These are phyloP conservation scores for Eucalyptus grandis DNA, from an alignment of 345 rosid species.

Conservation along the genomic window DNA sequence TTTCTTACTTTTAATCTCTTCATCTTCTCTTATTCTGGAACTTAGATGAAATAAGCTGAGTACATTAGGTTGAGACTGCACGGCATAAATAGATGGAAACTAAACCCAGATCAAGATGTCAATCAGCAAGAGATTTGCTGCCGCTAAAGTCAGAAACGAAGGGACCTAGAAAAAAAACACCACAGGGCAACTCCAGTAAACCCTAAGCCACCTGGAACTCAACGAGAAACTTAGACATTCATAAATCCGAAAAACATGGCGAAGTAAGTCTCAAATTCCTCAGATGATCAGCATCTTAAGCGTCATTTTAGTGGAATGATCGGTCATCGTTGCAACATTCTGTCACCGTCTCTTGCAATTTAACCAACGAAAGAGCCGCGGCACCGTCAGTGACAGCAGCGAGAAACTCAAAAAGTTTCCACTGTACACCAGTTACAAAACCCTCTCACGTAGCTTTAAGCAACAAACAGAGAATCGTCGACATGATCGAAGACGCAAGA, in stretches of 20 bases:
- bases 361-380: neutral
- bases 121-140: neutral
- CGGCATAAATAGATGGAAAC: neutral
- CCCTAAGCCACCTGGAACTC: neutral
- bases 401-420: neutral
- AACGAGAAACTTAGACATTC: neutral
- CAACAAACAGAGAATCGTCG: too few species aligned
- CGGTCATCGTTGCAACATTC: neutral
- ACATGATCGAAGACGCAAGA: too few species aligned
- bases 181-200: neutral
- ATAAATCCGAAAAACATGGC: neutral
- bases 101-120: neutral
- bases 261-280: neutral
- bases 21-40: neutral
- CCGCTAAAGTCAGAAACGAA: neutral
- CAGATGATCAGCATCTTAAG: neutral
- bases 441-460: too few species aligned
- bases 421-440: too few species aligned
- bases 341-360: neutral
- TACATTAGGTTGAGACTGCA: neutral
- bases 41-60: neutral
- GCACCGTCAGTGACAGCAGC: neutral
- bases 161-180: neutral
- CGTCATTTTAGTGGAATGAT: neutral
- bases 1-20: neutral